Conservation (phyloP, 257 asterid genomes). For the Solanum medicagineum region DNA sequence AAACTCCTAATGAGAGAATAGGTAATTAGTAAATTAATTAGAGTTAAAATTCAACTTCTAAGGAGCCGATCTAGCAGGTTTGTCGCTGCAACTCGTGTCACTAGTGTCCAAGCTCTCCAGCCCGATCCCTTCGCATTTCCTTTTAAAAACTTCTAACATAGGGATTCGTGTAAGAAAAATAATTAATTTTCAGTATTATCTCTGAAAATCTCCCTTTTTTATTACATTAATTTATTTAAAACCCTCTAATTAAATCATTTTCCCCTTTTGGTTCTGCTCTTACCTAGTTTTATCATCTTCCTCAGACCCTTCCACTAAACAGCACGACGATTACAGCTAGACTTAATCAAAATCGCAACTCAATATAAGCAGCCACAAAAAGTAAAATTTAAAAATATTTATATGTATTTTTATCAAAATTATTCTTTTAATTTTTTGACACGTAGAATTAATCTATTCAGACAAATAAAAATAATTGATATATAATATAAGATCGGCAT, state of each 20-base stretch:
- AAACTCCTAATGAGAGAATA: neutral
- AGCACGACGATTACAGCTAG: conserved; percentile 32
- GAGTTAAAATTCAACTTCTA: conserved; percentile 7
- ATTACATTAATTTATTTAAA: neutral
- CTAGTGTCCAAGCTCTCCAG: conserved; percentile 37
- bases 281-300: neutral
- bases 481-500: neutral
- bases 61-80: conserved; percentile 43
- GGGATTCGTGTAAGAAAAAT: conserved; percentile 17
- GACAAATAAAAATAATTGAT: neutral
- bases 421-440: too few species aligned
- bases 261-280: neutral
- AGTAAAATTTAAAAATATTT: neutral
- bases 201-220: neutral
- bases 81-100: conserved; percentile 40
- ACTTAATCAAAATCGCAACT: neutral
- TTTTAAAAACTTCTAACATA: neutral
- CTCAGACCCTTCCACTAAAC: conserved; percentile 11
- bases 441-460: neutral
- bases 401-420: neutral
- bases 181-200: neutral
- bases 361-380: neutral
- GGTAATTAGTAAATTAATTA: neutral
- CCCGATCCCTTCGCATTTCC: conserved; percentile 17
- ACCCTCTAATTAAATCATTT: neutral